Evolutionary conservation across 352 stramenopile species (phyloP), one percentile per base, ranked within the genome.

Genomic region (Phytophthora sp.): DNA sequence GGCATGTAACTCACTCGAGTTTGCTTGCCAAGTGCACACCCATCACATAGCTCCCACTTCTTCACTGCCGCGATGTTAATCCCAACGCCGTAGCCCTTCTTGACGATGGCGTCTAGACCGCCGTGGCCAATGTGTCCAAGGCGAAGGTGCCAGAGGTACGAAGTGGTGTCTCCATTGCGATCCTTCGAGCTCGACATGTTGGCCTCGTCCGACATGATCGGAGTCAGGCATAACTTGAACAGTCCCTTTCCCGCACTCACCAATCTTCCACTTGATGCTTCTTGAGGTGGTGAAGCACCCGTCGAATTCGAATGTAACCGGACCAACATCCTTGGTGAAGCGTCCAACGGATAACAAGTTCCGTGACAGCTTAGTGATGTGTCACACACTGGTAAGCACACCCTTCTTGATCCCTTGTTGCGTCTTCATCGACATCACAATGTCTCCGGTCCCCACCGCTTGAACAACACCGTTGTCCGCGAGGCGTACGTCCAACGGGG

Each of bases 391-490:
- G 15, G 49, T 60, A 36, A 67, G 50, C 50, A 55, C 29, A 56
- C 50, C 49, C 49, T 61, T 44, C 41, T 61, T 67, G 5, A 35
- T 59, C 4, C 54, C 47, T 6, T 18, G 33, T 54, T 45, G 41
- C 26, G 62, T 59, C 41, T 61, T 66, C 63, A 61, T 66, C 15
- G 45, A 51, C 57, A 73, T 73, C 15, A 66, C 49, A 47, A 64
- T 63, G 33, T 73, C 64, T 15, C 57, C 57, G 5, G 7, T 68
- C 2, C 57, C 26, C 1, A 62, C 5, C 12, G 64, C 41, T 16
- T 69, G 44, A 20, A 73, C 52, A 12, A 61, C 52, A 31, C 52
- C 66, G 31, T 74, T 46, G 30, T 69, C 66, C 13, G 59, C 66
- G n/a, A 64, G 66, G 23, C 57, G 23, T 15, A 68, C 57, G 16